phyloP scores from a whole-genome alignment of 305 asterid genomes.

The Fraxinus xanthoxyloides region DNA sequence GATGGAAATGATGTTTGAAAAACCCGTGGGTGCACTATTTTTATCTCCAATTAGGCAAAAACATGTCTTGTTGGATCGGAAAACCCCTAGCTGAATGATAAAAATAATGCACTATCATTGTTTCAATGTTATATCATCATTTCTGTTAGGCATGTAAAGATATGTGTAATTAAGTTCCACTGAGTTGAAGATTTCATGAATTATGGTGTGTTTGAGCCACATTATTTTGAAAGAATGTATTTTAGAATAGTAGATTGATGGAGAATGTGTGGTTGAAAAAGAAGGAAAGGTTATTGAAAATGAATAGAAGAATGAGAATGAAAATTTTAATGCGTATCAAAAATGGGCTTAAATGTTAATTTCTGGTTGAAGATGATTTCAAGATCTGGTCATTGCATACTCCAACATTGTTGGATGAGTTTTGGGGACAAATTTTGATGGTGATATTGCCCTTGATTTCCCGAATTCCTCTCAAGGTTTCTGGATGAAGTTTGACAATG shows the following conservation, averaged over 20 bases:
- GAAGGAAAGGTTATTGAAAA: too few relatives aligned
- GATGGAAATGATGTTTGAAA: background rate
- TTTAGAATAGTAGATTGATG: too few relatives aligned
- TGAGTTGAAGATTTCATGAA: background rate
- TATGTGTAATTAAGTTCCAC: background rate
- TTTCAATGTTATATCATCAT: background rate
- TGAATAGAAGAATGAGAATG: too few relatives aligned
- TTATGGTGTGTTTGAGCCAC: too few relatives aligned
- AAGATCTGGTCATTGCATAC: background rate
- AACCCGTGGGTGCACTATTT: background rate
- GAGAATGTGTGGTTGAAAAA: too few relatives aligned
- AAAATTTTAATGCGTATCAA: too few relatives aligned
- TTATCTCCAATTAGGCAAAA: background rate
- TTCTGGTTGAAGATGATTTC: conserved; percentile 8
- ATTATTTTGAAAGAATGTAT: too few relatives aligned
- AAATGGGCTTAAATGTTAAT: background rate
- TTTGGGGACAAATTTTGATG: background rate
- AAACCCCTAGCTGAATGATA: background rate
- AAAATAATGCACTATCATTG: background rate
- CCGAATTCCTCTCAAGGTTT: background rate
- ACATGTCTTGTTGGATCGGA: background rate
- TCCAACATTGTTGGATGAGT: conserved; percentile 1
- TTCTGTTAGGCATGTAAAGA: background rate
- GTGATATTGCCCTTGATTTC: background rate
- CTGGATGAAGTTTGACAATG: background rate